A percentile compares a stretch with the other conserved stretches of the same genome.
phyloP scores from a whole-genome alignment of 192 early-diverging fungal genomes.

The Backusella luteola region DNA sequence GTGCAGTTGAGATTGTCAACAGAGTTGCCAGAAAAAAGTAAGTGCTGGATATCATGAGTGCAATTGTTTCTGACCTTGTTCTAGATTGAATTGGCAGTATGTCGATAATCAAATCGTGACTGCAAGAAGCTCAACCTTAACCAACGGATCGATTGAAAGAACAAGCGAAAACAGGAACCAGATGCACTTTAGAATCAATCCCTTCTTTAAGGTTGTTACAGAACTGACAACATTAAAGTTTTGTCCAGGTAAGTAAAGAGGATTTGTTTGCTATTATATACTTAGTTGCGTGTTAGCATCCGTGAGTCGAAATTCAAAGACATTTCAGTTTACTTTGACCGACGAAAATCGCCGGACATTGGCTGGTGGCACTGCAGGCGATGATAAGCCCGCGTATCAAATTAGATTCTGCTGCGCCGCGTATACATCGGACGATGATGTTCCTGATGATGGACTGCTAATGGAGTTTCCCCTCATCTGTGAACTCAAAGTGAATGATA shows the following conservation, averaged over 20 bases:
- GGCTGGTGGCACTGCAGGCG: background rate
- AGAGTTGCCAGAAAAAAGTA: constrained; percentile 8
- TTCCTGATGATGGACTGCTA: background rate
- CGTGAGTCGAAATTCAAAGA: background rate
- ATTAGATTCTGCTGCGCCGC: constrained; percentile 6
- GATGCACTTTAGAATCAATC: background rate
- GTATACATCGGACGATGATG: background rate
- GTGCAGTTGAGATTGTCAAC: background rate
- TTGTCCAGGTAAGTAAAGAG: background rate
- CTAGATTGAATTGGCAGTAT: background rate
- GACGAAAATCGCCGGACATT: background rate
- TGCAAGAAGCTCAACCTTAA: background rate
- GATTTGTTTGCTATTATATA: background rate
- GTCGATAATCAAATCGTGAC: background rate
- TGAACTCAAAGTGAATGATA: constrained; percentile 15
- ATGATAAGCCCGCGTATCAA: constrained; percentile 1
- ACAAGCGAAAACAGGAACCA: background rate
- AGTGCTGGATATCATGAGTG: background rate
- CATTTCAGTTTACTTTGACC: background rate
- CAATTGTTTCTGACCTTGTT: too few relatives aligned
- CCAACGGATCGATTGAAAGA: background rate
- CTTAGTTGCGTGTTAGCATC: background rate
- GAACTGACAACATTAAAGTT: background rate
- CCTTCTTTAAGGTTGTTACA: background rate
- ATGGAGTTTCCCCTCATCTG: constrained; percentile 14